Conservation (phyloP, 2,329 filamentous ascomycete species). For the Tolypocladium tundrense region DNA sequence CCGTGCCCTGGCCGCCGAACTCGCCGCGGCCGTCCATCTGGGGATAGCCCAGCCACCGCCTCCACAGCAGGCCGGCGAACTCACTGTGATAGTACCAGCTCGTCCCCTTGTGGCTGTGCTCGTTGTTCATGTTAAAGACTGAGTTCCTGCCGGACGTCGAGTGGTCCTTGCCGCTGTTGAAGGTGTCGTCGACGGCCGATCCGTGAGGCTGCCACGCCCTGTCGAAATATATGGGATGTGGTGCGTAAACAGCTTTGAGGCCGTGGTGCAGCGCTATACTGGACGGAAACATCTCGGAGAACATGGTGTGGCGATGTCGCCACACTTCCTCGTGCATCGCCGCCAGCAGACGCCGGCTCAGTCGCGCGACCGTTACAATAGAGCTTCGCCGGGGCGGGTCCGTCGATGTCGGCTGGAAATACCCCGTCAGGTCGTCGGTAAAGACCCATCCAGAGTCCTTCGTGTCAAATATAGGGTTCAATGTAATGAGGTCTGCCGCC, state of each 20-base stretch:
- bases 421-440: constrained; percentile 59
- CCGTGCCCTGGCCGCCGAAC: constrained; percentile 33
- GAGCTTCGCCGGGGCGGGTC: constrained; percentile 53
- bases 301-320: constrained; percentile 60
- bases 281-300: constrained; percentile 70
- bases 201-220: constrained; percentile 59
- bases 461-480: constrained; percentile 68
- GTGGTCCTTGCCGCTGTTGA: constrained; percentile 66
- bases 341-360: constrained; percentile 54
- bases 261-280: constrained; percentile 64
- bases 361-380: constrained; percentile 61
- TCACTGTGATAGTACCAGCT: constrained; percentile 79
- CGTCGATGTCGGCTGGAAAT: constrained; percentile 37
- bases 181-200: constrained; percentile 58
- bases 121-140: constrained; percentile 57
- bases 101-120: constrained; percentile 74
- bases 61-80: constrained; percentile 69
- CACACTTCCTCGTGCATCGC: constrained; percentile 69
- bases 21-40: constrained; percentile 40
- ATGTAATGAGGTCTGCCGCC: constrained; percentile 64
- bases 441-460: constrained; percentile 65
- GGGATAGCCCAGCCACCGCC: constrained; percentile 60
- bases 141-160: constrained; percentile 55
- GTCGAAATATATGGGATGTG: constrained; percentile 73
- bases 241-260: constrained; percentile 68